A percentile compares a stretch with the other conserved stretches of the same genome.
phyloP scores from a whole-genome alignment of 2,329 filamentous ascomycete species.

The Xylariales sp. region DNA sequence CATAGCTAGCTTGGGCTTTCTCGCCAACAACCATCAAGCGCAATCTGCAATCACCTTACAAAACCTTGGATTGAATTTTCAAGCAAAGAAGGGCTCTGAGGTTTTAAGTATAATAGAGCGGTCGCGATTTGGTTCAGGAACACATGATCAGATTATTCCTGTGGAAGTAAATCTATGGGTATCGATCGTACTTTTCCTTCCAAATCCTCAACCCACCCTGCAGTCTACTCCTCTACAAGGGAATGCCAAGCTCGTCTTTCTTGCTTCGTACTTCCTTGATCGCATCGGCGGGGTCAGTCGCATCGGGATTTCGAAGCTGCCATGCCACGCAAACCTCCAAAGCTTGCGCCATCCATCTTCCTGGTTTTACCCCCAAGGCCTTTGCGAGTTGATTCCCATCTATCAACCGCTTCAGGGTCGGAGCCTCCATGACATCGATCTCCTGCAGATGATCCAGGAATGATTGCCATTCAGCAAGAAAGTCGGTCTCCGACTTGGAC shows the following conservation, averaged over 20 bases:
- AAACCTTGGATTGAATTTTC: too few species aligned
- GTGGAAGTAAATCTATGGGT: too few species aligned
- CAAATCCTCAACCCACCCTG: too few species aligned
- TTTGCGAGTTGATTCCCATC: slow-evolving; percentile 71
- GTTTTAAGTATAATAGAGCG: too few species aligned
- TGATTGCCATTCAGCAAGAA: slow-evolving; percentile 46
- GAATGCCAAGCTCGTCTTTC: slow-evolving; percentile 48
- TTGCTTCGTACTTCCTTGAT: slow-evolving; percentile 54
- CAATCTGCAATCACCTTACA: too few species aligned
- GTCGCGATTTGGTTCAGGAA: too few species aligned
- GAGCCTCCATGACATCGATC: slow-evolving; percentile 53
- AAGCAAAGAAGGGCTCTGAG: too few species aligned
- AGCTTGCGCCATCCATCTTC: slow-evolving; percentile 79
- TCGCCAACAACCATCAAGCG: too few species aligned
- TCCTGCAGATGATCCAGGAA: slow-evolving; percentile 52
- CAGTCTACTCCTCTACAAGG: too few species aligned
- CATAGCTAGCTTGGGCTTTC: too few species aligned
- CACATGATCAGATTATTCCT: too few species aligned
- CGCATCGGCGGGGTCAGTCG: slow-evolving; percentile 52
- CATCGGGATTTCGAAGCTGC: slow-evolving; percentile 77
- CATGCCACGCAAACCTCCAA: slow-evolving; percentile 78
- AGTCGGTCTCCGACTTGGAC: slow-evolving; percentile 35
- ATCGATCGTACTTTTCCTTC: too few species aligned
- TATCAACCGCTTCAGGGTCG: slow-evolving; percentile 57
- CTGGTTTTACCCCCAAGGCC: slow-evolving; percentile 64